These are phyloP conservation scores for Trichoderma koningiopsis DNA, from an alignment of 2,329 filamentous ascomycete species.

Conservation along the genomic window DNA sequence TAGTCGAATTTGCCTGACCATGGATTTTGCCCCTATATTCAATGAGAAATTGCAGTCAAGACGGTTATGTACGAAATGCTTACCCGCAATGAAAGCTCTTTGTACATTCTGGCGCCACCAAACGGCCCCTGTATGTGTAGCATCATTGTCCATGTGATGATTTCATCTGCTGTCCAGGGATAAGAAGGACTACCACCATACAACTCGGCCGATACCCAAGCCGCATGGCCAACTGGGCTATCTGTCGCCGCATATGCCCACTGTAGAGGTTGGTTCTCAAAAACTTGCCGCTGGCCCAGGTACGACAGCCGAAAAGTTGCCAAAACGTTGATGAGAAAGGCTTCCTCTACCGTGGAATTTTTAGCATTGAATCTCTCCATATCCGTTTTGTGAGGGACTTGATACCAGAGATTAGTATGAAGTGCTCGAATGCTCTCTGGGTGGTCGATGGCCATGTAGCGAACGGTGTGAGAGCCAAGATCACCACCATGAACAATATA, in stretches of 20 bases:
- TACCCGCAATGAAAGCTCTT: not conserved
- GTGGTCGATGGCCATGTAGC: not conserved
- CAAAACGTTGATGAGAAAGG: not conserved
- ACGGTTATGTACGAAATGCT: not conserved
- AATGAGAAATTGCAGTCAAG: rapidly evolving
- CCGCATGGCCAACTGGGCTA: not conserved
- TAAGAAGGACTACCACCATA: not conserved
- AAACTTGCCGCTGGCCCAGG: not conserved
- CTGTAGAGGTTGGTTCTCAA: not conserved
- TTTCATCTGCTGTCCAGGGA: not conserved
- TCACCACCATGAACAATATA: constrained; percentile 2
- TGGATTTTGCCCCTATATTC: constrained; percentile 2
- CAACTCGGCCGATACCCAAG: not conserved
- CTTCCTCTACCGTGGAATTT: not conserved
- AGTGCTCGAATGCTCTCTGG: not conserved
- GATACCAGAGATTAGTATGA: not conserved
- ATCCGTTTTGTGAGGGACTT: not conserved
- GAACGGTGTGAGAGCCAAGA: constrained; percentile 3
- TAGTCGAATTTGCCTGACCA: constrained; percentile 5
- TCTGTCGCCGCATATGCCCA: not conserved
- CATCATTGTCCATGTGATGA: not conserved
- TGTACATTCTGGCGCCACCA: constrained; percentile 1
- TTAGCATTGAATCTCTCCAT: not conserved
- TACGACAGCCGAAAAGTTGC: not conserved
- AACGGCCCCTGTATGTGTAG: not conserved